Percentiles rank a stretch among this genome's conserved stretches.
phyloP scores from a whole-genome alignment of 257 asterid genomes.

The Leptodermis oblonga region DNA sequence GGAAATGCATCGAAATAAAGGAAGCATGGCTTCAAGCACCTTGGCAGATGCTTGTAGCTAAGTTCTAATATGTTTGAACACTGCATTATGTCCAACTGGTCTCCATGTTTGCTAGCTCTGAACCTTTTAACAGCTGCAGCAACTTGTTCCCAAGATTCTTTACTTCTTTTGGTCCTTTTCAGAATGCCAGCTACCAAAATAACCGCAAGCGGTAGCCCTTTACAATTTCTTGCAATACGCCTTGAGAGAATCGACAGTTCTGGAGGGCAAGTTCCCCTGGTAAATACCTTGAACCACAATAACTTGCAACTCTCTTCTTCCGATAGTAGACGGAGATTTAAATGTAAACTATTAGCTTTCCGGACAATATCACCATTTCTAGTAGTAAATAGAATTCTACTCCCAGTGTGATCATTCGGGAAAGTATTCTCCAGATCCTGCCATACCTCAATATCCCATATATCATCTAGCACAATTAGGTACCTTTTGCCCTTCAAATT shows the following conservation, averaged over 20 bases:
- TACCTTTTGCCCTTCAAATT: background rate
- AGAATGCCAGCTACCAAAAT: background rate
- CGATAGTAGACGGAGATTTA: background rate
- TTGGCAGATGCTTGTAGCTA: background rate
- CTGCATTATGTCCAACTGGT: background rate
- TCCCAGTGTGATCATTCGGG: slow-evolving; percentile 20
- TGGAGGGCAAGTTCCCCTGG: background rate
- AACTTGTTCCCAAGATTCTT: background rate
- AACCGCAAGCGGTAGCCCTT: background rate
- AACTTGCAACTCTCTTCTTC: background rate
- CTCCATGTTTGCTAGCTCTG: background rate
- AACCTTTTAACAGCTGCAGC: background rate
- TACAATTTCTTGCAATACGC: background rate
- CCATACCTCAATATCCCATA: slow-evolving; percentile 33
- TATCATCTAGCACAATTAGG: slow-evolving; percentile 27
- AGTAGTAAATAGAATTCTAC: slow-evolving; percentile 36
- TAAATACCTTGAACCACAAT: background rate
- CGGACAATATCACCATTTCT: slow-evolving; percentile 1
- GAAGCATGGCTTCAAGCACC: slow-evolving; percentile 5
- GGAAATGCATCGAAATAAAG: background rate
- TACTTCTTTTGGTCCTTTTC: background rate
- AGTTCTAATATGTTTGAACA: background rate
- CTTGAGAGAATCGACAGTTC: background rate
- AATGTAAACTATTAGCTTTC: background rate
- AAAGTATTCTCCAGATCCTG: background rate